Conservation (phyloP, 441 rosid genomes). For the Populus hybrid region DNA sequence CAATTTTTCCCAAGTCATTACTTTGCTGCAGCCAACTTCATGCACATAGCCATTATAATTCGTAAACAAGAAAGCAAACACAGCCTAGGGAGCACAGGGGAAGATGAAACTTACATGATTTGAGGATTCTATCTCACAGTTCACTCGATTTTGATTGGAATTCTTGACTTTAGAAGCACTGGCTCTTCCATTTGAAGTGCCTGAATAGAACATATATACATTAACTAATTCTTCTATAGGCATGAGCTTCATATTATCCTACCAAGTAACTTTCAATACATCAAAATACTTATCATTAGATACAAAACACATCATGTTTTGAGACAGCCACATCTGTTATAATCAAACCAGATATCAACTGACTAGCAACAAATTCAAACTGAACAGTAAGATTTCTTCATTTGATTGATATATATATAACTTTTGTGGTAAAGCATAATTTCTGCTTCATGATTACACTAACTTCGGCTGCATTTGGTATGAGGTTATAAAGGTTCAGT, state of each 20-base stretch:
- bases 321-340: background rate
- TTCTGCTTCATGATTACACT: background rate
- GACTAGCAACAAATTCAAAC: background rate
- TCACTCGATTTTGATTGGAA: background rate
- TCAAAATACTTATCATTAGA: background rate
- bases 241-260: background rate
- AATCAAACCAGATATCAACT: background rate
- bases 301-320: background rate
- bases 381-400: background rate
- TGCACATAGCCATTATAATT: background rate
- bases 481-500: background rate
- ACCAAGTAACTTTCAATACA: background rate
- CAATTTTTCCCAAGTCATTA: background rate
- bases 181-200: background rate
- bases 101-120: background rate
- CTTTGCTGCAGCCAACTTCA: background rate
- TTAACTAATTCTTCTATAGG: background rate
- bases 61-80: background rate
- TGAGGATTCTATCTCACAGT: background rate
- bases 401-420: background rate
- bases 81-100: background rate
- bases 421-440: background rate
- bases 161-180: conserved; percentile 6
- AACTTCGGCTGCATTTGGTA: background rate
- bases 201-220: background rate